Conservation (phyloP, 2,329 filamentous ascomycete species). For the Cladosporium velox region DNA sequence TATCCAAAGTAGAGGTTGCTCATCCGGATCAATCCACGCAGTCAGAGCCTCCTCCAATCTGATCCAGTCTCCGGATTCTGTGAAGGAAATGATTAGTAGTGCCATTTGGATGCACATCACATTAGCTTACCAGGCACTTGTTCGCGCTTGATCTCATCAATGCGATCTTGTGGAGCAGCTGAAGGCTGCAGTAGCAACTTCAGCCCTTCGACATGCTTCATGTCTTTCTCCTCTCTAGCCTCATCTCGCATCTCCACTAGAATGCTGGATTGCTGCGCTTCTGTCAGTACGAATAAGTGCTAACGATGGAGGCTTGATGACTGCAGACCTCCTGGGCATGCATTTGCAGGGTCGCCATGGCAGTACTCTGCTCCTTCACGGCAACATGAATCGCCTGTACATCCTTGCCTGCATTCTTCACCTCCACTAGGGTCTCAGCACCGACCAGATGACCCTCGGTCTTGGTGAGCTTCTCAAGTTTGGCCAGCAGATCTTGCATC, state of each 20-base stretch:
- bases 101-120: not conserved
- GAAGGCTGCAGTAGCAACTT: conserved; percentile 47
- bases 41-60: conserved; percentile 43
- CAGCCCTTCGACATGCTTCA: conserved; percentile 40
- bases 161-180: conserved; percentile 48
- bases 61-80: conserved; percentile 52
- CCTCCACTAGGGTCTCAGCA: too few species aligned
- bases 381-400: too few species aligned
- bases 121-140: conserved; percentile 35
- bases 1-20: conserved; percentile 46
- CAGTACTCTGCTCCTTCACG: not conserved
- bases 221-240: conserved; percentile 22
- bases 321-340: conserved; percentile 2
- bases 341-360: conserved; percentile 3
- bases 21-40: conserved; percentile 44
- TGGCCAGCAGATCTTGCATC: too few species aligned
- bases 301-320: not conserved
- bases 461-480: too few species aligned
- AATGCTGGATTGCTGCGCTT: not conserved
- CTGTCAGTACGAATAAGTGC: not conserved
- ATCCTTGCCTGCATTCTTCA: too few species aligned
- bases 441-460: too few species aligned
- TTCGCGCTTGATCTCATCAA: conserved; percentile 44
- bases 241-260: conserved; percentile 14
- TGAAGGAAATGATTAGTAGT: not conserved